Evolutionary conservation across 1,284 basidiomycete genomes (phyloP).

Genomic region (Malassezia yamatoensis): DNA sequence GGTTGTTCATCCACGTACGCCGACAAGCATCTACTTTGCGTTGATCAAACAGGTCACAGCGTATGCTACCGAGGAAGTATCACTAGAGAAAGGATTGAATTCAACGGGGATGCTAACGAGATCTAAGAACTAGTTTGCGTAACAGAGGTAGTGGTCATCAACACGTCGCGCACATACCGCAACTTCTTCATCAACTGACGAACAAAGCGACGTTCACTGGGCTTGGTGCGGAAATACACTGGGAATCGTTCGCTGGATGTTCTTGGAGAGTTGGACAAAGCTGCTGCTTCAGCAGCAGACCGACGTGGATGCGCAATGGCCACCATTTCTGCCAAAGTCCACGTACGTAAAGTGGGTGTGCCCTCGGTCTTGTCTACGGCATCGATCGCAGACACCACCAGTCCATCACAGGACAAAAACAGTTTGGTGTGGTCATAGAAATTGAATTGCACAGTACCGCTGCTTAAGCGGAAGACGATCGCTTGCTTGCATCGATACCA

Average conservation of each 20-base stretch:
- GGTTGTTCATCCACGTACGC: conserved; percentile 36
- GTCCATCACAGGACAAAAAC: conserved; percentile 69
- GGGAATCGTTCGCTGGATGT: conserved; percentile 3
- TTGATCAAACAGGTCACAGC: conserved; percentile 29
- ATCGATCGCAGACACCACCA: conserved; percentile 68
- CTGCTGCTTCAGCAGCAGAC: conserved; percentile 22
- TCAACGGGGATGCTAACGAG: too few relatives aligned
- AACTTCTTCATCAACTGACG: conserved; percentile 24
- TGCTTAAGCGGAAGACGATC: conserved; percentile 89
- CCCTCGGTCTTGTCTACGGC: conserved; percentile 55
- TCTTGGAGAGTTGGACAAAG: not conserved
- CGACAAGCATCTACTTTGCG: conserved; percentile 12
- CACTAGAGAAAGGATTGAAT: not conserved
- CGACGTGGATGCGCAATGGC: conserved; percentile 51
- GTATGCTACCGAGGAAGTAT: conserved; percentile 12
- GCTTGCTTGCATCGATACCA: conserved; percentile 93
- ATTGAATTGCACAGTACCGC: conserved; percentile 93
- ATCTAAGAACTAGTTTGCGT: not conserved
- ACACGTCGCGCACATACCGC: conserved; percentile 23
- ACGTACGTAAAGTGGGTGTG: conserved; percentile 66
- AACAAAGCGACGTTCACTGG: conserved; percentile 23
- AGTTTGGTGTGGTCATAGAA: conserved; percentile 96
- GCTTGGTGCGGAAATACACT: conserved; percentile 19
- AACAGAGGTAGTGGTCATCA: conserved; percentile 16
- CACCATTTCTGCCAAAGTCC: conserved; percentile 66